Percentiles rank a stretch among this genome's conserved stretches.
phyloP scores from a whole-genome alignment of 257 asterid species.

The Leptodermis oblonga region DNA sequence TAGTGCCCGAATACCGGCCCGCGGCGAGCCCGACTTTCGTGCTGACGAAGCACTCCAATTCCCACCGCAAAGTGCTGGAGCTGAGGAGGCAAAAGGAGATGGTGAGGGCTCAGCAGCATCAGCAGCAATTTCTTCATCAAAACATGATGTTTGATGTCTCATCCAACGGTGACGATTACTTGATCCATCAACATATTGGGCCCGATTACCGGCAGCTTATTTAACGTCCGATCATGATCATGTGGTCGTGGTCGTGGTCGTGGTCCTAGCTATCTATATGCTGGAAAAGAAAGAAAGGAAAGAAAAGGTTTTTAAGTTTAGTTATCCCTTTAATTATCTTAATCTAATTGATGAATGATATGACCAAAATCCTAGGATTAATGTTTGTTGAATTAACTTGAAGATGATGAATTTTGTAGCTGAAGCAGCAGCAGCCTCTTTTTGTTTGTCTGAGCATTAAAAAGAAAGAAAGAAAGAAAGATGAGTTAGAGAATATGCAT shows the following conservation, averaged over 20 bases:
- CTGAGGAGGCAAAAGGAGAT: constrained; percentile 81
- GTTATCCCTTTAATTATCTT: constrained; percentile 6
- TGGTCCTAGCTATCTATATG: not conserved
- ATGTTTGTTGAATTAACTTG: constrained; percentile 41
- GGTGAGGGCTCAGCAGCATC: constrained; percentile 50
- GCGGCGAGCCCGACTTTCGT: constrained; percentile 94
- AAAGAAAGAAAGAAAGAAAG: constrained; percentile 6
- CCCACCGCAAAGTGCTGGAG: constrained; percentile 83
- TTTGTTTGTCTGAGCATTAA: no score
- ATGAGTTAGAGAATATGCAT: constrained; percentile 4
- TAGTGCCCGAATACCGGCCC: constrained; percentile 89
- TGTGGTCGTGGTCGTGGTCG: no score
- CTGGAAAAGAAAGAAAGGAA: not conserved
- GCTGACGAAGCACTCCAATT: constrained; percentile 74
- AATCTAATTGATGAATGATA: constrained; percentile 17
- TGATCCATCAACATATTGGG: constrained; percentile 79
- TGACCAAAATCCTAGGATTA: constrained; percentile 24
- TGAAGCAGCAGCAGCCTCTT: no score
- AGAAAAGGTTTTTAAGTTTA: not conserved
- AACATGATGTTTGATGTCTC: constrained; percentile 65
- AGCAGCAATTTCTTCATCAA: constrained; percentile 55
- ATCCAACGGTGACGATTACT: constrained; percentile 58
- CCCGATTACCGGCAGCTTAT: constrained; percentile 76
- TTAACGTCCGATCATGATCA: constrained; percentile 16
- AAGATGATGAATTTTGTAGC: constrained; percentile 41